phyloP scores from a whole-genome alignment of 768 basidiomycete species.

The Boletus vinaceobasis region DNA sequence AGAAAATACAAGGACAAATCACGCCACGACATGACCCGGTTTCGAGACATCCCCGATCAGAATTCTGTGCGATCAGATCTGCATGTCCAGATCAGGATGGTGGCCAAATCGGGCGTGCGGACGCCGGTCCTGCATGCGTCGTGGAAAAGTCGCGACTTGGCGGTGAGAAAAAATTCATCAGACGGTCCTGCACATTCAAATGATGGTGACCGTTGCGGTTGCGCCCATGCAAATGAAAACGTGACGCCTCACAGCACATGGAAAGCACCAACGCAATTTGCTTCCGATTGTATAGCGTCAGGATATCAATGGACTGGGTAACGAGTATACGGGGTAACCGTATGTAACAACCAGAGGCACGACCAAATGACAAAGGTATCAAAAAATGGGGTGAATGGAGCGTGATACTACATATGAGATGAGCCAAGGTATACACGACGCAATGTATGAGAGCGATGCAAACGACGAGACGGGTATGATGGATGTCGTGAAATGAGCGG shows the following conservation, averaged over 20 bases:
- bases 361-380: constrained; percentile 30
- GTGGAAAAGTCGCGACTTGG: constrained; percentile 1
- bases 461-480: constrained; percentile 34
- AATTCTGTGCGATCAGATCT: constrained; percentile 35
- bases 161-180: constrained; percentile 10
- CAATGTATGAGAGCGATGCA: constrained; percentile 38
- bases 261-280: constrained; percentile 10
- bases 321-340: constrained; percentile 38
- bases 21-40: constrained; percentile 12
- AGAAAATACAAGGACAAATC: constrained; percentile 17
- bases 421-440: constrained; percentile 36
- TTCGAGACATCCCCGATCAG: constrained; percentile 30
- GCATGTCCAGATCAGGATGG: constrained; percentile 16
- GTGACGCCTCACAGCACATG: constrained; percentile 15
- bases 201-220: constrained; percentile 11
- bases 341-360: constrained; percentile 28
- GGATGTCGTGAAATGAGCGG: constrained; percentile 34
- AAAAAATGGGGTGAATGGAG: constrained; percentile 33
- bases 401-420: constrained; percentile 37
- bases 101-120: constrained; percentile 17
- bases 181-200: constrained; percentile 9
- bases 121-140: constrained; percentile 16
- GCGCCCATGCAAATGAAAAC: constrained; percentile 27
- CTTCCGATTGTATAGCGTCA: constrained; percentile 15
- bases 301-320: constrained; percentile 36